phyloP scores from a whole-genome alignment of 148 eudicot species.

The Simmondsia chinensis region DNA sequence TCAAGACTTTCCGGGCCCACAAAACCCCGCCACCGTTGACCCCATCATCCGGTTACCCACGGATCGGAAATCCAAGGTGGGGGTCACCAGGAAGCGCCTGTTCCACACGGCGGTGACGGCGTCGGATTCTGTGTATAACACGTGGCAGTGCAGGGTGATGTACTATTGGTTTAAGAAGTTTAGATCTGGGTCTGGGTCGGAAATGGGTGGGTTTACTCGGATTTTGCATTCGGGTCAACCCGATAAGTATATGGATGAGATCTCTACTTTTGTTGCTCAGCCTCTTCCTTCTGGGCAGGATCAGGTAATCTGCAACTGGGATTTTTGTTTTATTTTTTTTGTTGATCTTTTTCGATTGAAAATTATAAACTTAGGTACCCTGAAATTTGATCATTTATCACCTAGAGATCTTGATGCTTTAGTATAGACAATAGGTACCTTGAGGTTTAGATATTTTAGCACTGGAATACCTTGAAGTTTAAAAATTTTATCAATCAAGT shows the following conservation, averaged over 20 bases:
- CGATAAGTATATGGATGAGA: constrained; percentile 82
- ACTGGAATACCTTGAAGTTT: too few species aligned
- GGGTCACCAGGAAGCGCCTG: constrained; percentile 27
- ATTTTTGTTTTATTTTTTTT: not conserved
- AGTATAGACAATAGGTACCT: too few species aligned
- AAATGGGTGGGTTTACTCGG: constrained; percentile 97
- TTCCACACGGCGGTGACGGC: constrained; percentile 94
- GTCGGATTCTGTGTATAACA: constrained; percentile 80
- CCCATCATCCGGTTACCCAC: constrained; percentile 64
- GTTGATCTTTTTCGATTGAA: not conserved
- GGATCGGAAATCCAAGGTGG: constrained; percentile 20
- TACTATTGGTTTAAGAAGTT: constrained; percentile 90
- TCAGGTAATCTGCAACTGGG: constrained; percentile 30
- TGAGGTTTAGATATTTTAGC: too few species aligned
- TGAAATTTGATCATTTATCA: too few species aligned
- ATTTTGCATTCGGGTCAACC: constrained; percentile 78
- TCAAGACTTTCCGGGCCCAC: constrained; percentile 70
- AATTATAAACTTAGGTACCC: too few species aligned
- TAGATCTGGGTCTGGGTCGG: constrained; percentile 35
- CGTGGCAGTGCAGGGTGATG: constrained; percentile 96
- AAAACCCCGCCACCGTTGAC: constrained; percentile 28
- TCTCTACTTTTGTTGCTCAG: constrained; percentile 93
- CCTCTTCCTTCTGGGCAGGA: constrained; percentile 80
- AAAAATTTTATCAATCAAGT: too few species aligned
- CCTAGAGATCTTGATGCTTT: too few species aligned